Evolutionary conservation across 805 yeast genomes (phyloP).

Genomic region (Candida ponderosae): DNA sequence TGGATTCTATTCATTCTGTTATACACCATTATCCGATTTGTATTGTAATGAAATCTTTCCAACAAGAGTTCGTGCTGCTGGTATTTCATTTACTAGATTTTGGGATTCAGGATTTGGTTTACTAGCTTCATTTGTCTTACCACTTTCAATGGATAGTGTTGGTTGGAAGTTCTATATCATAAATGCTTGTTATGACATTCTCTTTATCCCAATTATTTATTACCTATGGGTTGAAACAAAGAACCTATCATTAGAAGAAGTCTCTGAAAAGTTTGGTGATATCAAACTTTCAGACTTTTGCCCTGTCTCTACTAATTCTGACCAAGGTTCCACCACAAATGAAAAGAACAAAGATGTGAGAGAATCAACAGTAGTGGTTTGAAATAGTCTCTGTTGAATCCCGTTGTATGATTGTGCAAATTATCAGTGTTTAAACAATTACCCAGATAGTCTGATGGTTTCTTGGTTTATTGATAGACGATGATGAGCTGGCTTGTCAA

Average conservation of each 20-base stretch:
- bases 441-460: no score
- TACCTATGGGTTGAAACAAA: slow-evolving; percentile 23
- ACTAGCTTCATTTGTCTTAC: slow-evolving; percentile 7
- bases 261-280: slow-evolving; percentile 18
- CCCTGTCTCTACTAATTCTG: no score
- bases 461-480: no score
- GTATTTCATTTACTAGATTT: slow-evolving; percentile 4
- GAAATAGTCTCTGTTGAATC: no score
- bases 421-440: no score
- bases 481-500: no score
- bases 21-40: slow-evolving; percentile 7
- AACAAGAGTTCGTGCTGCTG: slow-evolving; percentile 4
- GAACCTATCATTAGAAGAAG: slow-evolving; percentile 22
- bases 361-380: no score
- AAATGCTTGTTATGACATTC: slow-evolving; percentile 15
- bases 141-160: slow-evolving; percentile 20
- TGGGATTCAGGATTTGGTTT: slow-evolving; percentile 8
- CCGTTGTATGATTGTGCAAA: no score
- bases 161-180: slow-evolving; percentile 21
- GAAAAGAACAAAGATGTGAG: no score
- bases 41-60: slow-evolving; percentile 7
- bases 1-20: slow-evolving; percentile 8
- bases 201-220: slow-evolving; percentile 16
- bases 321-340: no score
- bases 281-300: no score